Evolutionary conservation across 2,329 filamentous ascomycete species (phyloP), one percentile per base, ranked within the genome.

Genomic region (Aspergillus nomiae): DNA sequence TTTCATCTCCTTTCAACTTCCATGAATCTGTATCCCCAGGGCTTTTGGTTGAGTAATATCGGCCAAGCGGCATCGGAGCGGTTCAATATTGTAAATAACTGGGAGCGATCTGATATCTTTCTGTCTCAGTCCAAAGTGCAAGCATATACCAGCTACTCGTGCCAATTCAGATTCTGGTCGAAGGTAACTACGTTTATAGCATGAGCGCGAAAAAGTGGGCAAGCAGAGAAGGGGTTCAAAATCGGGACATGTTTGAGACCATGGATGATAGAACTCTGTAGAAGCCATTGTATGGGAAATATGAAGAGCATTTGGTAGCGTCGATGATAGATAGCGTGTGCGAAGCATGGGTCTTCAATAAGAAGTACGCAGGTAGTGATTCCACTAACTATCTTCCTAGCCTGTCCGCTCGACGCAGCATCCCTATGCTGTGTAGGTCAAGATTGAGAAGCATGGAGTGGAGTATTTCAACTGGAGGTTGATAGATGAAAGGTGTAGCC

Each of bases 151-250:
- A 2, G n/a, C 12, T 11, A 55, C 24, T 28, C n/a, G 48, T 8
- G 58, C 56, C 4, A 61, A 11, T 50, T 46, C n/a, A 32, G 63
- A 61, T 26, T 61, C 50, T 19, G 28, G 32, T 9, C 26, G 43
- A 34, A 53, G 19, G 11, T 19, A 28, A 43, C 41, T 60, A 61
- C 59, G 64, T 50, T 60, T 56, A 21, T 43, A 60, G 43, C 61
- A 65, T 26, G 30, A 60, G 51, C 61, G 62, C 4, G 51, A 50
- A 5, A 58, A 10, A 1, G 59, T 64, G 2, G 64, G 53, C 12
- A 34, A 14, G 21, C 62, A 60, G 19, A 65, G 64, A 21, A 55
- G 56, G 5, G 64, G 64, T 0, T 56, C 61, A 16, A 65, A 64
- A 8, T 56, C 59, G 5, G 19, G 2, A 32, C 64, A 65, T 30